Percentiles rank a stretch among this genome's conserved stretches.
Conservation (phyloP, 2,329 filamentous ascomycete genomes). For the Aotearoamyces nothofagi region DNA sequence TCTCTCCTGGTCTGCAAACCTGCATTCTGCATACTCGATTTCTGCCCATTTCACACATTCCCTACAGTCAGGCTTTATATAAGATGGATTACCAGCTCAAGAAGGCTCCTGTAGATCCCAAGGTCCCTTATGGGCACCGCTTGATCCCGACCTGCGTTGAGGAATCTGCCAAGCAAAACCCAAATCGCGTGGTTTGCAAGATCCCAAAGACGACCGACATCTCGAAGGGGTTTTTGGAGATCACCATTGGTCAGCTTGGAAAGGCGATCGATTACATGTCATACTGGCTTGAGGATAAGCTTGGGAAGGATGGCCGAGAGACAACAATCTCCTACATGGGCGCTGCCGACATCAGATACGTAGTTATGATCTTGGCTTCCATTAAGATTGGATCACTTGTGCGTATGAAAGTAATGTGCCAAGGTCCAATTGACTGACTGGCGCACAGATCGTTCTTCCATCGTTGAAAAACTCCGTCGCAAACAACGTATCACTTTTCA, state of each 20-base stretch:
- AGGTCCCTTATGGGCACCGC: conserved; percentile 1
- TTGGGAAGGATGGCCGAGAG: neutral
- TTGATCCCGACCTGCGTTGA: conserved; percentile 1
- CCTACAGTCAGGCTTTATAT: neutral
- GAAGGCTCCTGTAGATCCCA: neutral
- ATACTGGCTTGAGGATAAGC: conserved; percentile 1
- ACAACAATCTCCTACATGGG: conserved; percentile 2
- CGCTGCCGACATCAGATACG: conserved; percentile 1
- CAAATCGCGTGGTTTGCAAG: conserved; percentile 1
- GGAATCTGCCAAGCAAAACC: conserved; percentile 1
- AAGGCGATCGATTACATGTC: conserved; percentile 1
- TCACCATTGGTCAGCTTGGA: conserved; percentile 1
- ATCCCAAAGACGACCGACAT: conserved; percentile 1
- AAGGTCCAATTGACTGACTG: conserved; percentile 1
- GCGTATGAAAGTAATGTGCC: neutral
- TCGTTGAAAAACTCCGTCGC: conserved; percentile 1
- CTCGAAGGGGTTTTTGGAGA: conserved; percentile 1
- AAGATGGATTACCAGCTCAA: conserved; percentile 20
- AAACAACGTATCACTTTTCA: conserved; percentile 1
- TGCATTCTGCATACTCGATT: too few species aligned
- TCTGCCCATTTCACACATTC: neutral
- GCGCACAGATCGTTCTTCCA: conserved; percentile 1
- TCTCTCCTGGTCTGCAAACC: too few species aligned
- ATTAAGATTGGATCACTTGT: conserved; percentile 1
- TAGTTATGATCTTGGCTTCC: neutral